These are phyloP conservation scores for Wallacemonas sp. DNA, from an alignment of 208 protist genomes.

Conservation along the genomic window DNA sequence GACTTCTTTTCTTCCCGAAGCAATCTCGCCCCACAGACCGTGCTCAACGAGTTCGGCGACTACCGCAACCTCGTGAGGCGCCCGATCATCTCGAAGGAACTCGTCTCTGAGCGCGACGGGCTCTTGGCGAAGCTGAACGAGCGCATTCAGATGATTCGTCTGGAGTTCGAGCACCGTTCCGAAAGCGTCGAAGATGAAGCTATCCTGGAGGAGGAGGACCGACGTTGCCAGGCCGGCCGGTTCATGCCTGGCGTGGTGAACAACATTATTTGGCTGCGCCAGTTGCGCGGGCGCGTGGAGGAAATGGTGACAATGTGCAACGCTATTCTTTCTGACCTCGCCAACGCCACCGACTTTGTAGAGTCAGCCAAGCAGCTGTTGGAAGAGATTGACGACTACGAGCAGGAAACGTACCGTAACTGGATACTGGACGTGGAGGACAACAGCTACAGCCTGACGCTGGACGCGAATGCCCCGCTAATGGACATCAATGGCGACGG, in stretches of 20 bases:
- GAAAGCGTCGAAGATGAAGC: constrained; percentile 72
- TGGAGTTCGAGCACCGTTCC: constrained; percentile 86
- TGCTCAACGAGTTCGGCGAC: constrained; percentile 81
- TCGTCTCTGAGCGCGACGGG: constrained; percentile 79
- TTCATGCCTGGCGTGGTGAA: constrained; percentile 92
- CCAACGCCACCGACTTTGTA: constrained; percentile 62
- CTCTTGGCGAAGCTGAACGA: constrained; percentile 90
- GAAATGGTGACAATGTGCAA: constrained; percentile 80
- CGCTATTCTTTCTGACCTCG: constrained; percentile 75
- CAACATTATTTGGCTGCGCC: constrained; percentile 90
- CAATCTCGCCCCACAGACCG: constrained; percentile 77
- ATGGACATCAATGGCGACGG: constrained; percentile 86
- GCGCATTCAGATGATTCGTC: constrained; percentile 71
- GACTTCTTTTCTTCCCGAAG: constrained; percentile 69
- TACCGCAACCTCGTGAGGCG: constrained; percentile 85
- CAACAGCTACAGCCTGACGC: constrained; percentile 55
- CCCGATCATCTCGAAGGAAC: constrained; percentile 83
- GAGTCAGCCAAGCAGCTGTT: constrained; percentile 46
- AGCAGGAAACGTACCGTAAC: constrained; percentile 75
- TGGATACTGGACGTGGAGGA: constrained; percentile 82
- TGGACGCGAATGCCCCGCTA: constrained; percentile 79
- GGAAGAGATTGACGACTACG: constrained; percentile 87
- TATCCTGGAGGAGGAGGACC: constrained; percentile 84
- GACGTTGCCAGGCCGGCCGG: constrained; percentile 82
- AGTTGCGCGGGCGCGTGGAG: constrained; percentile 71